Evolutionary conservation across 805 yeast genomes (phyloP).

Genomic region (Yamadazyma sp.): DNA sequence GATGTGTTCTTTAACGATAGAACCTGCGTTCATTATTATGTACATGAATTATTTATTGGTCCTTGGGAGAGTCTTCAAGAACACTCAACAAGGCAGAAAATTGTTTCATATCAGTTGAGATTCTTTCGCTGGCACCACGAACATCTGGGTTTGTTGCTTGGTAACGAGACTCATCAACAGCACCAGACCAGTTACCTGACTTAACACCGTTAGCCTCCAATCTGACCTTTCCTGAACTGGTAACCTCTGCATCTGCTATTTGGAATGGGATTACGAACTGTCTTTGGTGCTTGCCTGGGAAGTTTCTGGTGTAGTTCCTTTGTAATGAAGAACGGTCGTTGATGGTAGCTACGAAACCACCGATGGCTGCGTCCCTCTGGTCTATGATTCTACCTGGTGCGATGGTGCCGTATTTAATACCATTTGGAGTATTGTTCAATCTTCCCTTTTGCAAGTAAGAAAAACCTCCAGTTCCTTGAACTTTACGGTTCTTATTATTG

Average conservation of each 20-base stretch:
- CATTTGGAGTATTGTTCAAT: slow-evolving; percentile 68
- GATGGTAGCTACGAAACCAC: slow-evolving; percentile 35
- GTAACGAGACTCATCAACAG: slow-evolving; percentile 18
- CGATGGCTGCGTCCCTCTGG: slow-evolving; percentile 52
- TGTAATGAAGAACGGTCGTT: slow-evolving; percentile 40
- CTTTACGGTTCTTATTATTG: slow-evolving; percentile 14
- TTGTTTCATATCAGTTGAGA: slow-evolving; percentile 24
- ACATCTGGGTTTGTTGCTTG: slow-evolving; percentile 34
- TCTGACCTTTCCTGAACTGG: slow-evolving; percentile 37
- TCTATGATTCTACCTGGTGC: slow-evolving; percentile 69
- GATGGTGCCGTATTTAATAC: slow-evolving; percentile 52
- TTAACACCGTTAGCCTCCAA: slow-evolving; percentile 41
- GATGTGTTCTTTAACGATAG: too few species aligned
- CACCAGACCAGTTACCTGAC: slow-evolving; percentile 34
- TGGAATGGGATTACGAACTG: slow-evolving; percentile 45
- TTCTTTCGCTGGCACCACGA: slow-evolving; percentile 34
- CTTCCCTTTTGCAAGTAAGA: slow-evolving; percentile 70
- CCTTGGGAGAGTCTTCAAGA: too few species aligned
- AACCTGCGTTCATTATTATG: slow-evolving; percentile 1
- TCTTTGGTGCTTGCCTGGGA: slow-evolving; percentile 42
- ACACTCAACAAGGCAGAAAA: slow-evolving; percentile 11
- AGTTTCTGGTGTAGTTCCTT: slow-evolving; percentile 37
- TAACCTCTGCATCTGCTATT: slow-evolving; percentile 38
- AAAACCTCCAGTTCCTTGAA: slow-evolving; percentile 76
- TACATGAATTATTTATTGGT: slow-evolving; percentile 5